These are phyloP conservation scores for Fusarium poae DNA, from an alignment of 2,329 filamentous ascomycete genomes.

Conservation along the genomic window DNA sequence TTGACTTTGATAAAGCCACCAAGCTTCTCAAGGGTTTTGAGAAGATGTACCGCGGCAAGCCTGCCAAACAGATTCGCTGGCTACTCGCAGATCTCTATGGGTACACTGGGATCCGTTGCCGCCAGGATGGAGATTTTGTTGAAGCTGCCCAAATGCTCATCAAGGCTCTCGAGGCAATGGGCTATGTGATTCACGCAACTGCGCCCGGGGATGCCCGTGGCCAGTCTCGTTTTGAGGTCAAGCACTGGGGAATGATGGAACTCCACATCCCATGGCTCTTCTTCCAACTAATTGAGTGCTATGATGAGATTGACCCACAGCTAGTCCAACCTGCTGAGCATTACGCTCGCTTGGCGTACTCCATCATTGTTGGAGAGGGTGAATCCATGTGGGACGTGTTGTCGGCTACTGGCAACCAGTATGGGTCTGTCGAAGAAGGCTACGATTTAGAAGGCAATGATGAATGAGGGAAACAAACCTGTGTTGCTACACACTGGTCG, in stretches of 20 bases:
- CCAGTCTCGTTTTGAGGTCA: not conserved
- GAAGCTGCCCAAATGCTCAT: slow-evolving; percentile 1
- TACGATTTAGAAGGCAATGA: too few species aligned
- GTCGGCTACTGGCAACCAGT: not conserved
- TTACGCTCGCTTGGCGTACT: not conserved
- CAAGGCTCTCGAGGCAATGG: not conserved
- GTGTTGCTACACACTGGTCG: fast-evolving
- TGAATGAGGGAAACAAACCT: fast-evolving
- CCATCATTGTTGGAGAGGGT: not conserved
- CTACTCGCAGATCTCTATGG: not conserved
- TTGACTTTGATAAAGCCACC: not conserved
- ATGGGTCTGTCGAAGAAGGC: too few species aligned
- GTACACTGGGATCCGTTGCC: not conserved
- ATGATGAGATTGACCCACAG: not conserved
- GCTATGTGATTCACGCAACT: not conserved
- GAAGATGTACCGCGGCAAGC: slow-evolving; percentile 1
- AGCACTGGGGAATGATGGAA: slow-evolving; percentile 8
- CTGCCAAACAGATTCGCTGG: slow-evolving; percentile 1
- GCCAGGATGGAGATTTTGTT: not conserved
- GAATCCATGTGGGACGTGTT: slow-evolving; percentile 1
- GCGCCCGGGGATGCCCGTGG: not conserved
- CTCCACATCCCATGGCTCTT: not conserved
- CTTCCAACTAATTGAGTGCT: not conserved
- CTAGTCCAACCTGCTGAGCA: not conserved
- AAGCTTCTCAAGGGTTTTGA: not conserved